Conservation (phyloP, 371 early-diverging fungal genomes). For the Mortierella sp. region DNA sequence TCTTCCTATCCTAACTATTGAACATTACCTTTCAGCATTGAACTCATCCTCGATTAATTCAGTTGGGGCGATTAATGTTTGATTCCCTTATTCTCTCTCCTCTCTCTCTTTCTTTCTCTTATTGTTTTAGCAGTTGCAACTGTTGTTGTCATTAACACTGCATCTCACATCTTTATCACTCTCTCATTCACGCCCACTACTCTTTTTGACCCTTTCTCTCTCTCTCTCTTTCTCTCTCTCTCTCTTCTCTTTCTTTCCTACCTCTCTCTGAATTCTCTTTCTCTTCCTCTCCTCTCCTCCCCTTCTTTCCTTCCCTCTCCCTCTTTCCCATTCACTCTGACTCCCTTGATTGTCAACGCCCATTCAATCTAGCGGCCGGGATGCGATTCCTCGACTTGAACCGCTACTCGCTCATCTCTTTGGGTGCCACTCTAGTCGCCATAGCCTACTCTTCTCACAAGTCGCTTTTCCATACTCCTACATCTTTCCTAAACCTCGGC, state of each 20-base stretch:
- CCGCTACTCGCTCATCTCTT: constrained; percentile 52
- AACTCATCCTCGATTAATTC: too few species aligned
- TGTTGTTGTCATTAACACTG: background rate
- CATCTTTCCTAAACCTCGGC: constrained; percentile 50
- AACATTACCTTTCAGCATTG: too few species aligned
- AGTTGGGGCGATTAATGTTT: too few species aligned
- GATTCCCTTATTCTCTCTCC: too few species aligned
- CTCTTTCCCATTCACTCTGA: background rate
- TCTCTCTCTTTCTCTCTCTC: background rate
- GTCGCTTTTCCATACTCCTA: constrained; percentile 52
- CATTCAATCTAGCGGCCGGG: constrained; percentile 7
- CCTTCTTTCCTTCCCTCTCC: background rate
- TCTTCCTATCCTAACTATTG: too few species aligned
- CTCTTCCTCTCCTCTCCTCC: background rate
- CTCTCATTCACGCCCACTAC: background rate
- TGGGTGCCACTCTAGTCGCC: constrained; percentile 47
- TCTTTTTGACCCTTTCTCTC: background rate
- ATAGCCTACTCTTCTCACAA: constrained; percentile 54
- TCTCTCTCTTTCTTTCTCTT: too few species aligned
- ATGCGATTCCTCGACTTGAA: constrained; percentile 57
- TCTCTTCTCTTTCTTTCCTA: background rate
- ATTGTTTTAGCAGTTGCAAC: background rate
- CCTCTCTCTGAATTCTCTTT: too few species aligned
- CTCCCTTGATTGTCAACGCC: background rate
- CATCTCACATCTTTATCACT: too few species aligned